Evolutionary conservation across 2,329 filamentous ascomycete genomes (phyloP).

Genomic region (Hymenoscyphus fructigenus): DNA sequence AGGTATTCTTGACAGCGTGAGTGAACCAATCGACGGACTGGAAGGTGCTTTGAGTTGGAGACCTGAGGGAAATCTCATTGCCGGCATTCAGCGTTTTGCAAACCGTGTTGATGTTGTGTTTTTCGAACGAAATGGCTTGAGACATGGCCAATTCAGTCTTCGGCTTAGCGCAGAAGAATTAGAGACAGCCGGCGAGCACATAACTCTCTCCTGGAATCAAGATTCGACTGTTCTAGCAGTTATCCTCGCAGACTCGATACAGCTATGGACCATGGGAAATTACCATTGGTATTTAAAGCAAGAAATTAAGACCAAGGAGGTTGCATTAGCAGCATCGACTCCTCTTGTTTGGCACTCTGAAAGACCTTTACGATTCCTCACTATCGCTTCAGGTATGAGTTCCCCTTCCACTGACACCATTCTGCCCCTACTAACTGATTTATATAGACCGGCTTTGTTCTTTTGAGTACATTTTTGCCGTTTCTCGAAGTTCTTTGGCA

Average conservation of each 20-base stretch:
- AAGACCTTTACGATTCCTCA: constrained; percentile 68
- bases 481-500: constrained; percentile 65
- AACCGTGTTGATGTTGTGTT: constrained; percentile 81
- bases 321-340: constrained; percentile 37
- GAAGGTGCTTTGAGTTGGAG: constrained; percentile 88
- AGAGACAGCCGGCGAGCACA: constrained; percentile 52
- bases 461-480: constrained; percentile 66
- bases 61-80: constrained; percentile 85
- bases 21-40: constrained; percentile 91
- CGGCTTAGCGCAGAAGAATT: constrained; percentile 61
- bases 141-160: constrained; percentile 92
- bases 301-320: constrained; percentile 58
- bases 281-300: constrained; percentile 99
- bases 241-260: constrained; percentile 69
- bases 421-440: constrained; percentile 15
- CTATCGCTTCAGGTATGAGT: constrained; percentile 50
- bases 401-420: background rate
- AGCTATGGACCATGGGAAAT: constrained; percentile 95
- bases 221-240: constrained; percentile 91
- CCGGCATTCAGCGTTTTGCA: constrained; percentile 72
- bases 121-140: constrained; percentile 94
- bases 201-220: constrained; percentile 80
- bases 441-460: constrained; percentile 50
- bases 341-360: constrained; percentile 76
- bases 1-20: constrained; percentile 86